Evolutionary conservation across 768 basidiomycete species (phyloP), one percentile per base, ranked within the genome.

Genomic region (Mycena venus): DNA sequence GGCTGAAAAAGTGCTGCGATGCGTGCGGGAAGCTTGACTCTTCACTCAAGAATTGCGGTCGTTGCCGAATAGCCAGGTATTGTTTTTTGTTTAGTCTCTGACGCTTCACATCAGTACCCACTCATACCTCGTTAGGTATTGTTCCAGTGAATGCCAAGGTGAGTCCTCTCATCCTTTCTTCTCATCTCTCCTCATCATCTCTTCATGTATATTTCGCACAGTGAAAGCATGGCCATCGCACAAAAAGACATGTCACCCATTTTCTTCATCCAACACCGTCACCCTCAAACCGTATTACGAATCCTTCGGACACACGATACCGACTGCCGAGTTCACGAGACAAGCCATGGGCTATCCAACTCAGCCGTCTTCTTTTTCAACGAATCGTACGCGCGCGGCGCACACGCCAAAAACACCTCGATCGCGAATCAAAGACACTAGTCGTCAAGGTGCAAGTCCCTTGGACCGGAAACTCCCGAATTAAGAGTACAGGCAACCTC

Each of bases 81-180:
- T n/a, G n/a, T n/a, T n/a, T n/a, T n/a, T n/a, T n/a, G n/a, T n/a
- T n/a, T n/a, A n/a, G n/a, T n/a, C n/a, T n/a, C n/a, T n/a, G n/a
- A n/a, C n/a, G n/a, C n/a, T n/a, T n/a, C n/a, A n/a, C n/a, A n/a
- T n/a, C n/a, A n/a, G n/a, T n/a, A n/a, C n/a, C n/a, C n/a, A n/a
- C n/a, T n/a, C n/a, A n/a, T n/a, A n/a, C n/a, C n/a, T n/a, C n/a
- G n/a, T n/a, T n/a, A n/a, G n/a, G n/a, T n/a, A n/a, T 73, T 92
- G 91, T 68, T 90, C 90, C 7, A 75, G 80, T 1, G 86, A 86
- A 36, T 91, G 91, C 73, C 91, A 91, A 80, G 81, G 91, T 90
- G 76, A 4, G 89, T 0, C 62, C n/a, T 21, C 58, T 36, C 32
- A 31, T 47, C 19, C 12, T 34, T 29, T 44, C 32, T 8, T 10